phyloP scores from a whole-genome alignment of 1,284 basidiomycete genomes.

The Schizophyllum commune region DNA sequence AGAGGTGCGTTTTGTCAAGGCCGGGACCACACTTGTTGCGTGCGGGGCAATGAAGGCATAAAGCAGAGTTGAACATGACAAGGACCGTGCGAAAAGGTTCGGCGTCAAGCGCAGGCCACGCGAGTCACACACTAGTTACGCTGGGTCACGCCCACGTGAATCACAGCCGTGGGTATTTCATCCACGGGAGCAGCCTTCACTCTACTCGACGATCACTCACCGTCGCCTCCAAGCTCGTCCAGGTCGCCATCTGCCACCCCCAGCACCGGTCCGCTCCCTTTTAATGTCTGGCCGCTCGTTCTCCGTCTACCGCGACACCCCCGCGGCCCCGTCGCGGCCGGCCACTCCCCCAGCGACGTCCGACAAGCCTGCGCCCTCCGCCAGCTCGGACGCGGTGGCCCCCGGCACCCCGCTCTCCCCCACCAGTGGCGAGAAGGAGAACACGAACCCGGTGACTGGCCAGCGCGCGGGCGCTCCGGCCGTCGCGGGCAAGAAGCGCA shows the following conservation, averaged over 20 bases:
- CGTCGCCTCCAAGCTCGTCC: slow-evolving; percentile 1
- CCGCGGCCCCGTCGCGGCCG: slow-evolving; percentile 22
- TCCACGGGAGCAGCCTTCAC: slow-evolving; percentile 1
- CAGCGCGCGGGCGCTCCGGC: slow-evolving; percentile 33
- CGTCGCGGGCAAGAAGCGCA: slow-evolving; percentile 36
- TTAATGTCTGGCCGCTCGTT: slow-evolving; percentile 51
- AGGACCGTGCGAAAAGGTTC: not conserved
- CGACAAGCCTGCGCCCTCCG: slow-evolving; percentile 3
- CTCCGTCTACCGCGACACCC: slow-evolving; percentile 57
- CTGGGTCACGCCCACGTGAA: too few relatives aligned
- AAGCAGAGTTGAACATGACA: too few relatives aligned
- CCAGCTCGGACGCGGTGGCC: slow-evolving; percentile 1
- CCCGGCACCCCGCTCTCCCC: slow-evolving; percentile 14
- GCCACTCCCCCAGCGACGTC: slow-evolving; percentile 2
- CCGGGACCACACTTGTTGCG: too few relatives aligned
- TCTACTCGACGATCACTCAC: slow-evolving; percentile 4
- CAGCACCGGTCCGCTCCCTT: slow-evolving; percentile 13
- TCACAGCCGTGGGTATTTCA: not conserved
- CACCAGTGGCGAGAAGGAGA: slow-evolving; percentile 59
- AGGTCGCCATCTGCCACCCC: slow-evolving; percentile 7
- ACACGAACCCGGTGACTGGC: slow-evolving; percentile 66
- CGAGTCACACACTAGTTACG: not conserved
- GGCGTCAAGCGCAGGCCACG: not conserved
- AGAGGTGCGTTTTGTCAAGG: too few relatives aligned
- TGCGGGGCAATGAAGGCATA: too few relatives aligned